phyloP scores from a whole-genome alignment of 169 alveolate genomes.

The Pseudocohnilembus persalinus region DNA sequence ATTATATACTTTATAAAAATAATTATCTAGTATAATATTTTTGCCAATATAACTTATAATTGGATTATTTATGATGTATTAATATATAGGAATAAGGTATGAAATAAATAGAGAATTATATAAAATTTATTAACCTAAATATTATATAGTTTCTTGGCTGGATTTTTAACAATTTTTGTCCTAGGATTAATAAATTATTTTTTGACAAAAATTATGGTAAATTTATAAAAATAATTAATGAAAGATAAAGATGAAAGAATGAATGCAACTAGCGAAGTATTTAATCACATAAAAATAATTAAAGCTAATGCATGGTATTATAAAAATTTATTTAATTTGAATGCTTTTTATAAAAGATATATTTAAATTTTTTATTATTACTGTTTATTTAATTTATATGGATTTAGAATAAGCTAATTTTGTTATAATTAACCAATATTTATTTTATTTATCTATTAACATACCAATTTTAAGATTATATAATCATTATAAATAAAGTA shows the following conservation, averaged over 20 bases:
- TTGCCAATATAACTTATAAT: slow-evolving; percentile 36
- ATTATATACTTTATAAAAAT: slow-evolving; percentile 15
- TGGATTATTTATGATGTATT: slow-evolving; percentile 55
- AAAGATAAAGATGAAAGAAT: slow-evolving; percentile 73
- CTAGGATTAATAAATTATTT: background rate
- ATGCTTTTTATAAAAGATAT: no score
- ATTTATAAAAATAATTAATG: slow-evolving; percentile 50
- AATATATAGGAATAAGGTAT: slow-evolving; percentile 59
- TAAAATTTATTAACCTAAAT: no score
- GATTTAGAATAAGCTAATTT: no score
- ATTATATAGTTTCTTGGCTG: background rate
- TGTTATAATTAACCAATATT: no score
- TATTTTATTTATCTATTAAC: no score
- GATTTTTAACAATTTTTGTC: background rate
- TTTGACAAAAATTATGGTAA: background rate
- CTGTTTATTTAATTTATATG: no score
- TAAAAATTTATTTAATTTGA: no score
- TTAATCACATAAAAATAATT: slow-evolving; percentile 71
- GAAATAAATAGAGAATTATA: no score
- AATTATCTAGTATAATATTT: slow-evolving; percentile 10
- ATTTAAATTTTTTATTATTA: no score
- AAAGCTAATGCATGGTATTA: slow-evolving; percentile 71
- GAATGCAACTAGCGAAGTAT: slow-evolving; percentile 69
- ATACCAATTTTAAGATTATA: no score
- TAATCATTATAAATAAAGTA: no score